Conservation (phyloP, 2,329 filamentous ascomycete genomes). For the Clonostachys byssicola region DNA sequence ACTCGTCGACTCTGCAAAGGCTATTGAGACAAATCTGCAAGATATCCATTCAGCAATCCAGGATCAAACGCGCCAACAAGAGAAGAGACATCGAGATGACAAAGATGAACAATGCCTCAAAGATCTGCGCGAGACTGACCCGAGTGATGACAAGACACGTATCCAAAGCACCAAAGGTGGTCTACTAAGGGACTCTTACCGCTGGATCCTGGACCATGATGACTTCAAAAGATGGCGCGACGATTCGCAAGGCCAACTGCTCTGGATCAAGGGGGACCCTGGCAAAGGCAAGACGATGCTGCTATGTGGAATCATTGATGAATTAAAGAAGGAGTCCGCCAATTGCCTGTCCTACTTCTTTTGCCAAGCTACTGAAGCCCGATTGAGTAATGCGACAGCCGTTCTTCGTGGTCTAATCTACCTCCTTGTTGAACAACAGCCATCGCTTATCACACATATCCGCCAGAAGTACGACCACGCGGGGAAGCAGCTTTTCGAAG, state of each 20-base stretch:
- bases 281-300: conserved; percentile 42
- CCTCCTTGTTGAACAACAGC: conserved; percentile 25
- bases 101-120: neutral
- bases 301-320: conserved; percentile 18
- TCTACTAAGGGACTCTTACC: conserved; percentile 20
- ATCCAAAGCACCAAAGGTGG: conserved; percentile 21
- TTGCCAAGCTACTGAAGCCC: conserved; percentile 29
- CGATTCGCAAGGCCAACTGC: conserved; percentile 11
- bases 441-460: conserved; percentile 25
- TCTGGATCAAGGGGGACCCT: conserved; percentile 32
- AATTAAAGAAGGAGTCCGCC: conserved; percentile 5
- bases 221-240: conserved; percentile 12
- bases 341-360: conserved; percentile 22
- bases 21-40: neutral
- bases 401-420: conserved; percentile 36
- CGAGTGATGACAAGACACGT: conserved; percentile 2
- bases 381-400: conserved; percentile 31
- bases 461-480: conserved; percentile 20
- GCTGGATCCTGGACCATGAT: conserved; percentile 22
- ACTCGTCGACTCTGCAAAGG: conserved; percentile 2
- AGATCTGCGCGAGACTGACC: conserved; percentile 2
- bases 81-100: conserved; percentile 2
- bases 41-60: conserved; percentile 4
- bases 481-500: conserved; percentile 30
- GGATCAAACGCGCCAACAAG: conserved; percentile 5